A percentile compares a stretch with the other conserved stretches of the same genome.
These are phyloP conservation scores for Fusarium sulawesiense DNA, from an alignment of 2,329 filamentous ascomycete genomes.

Conservation along the genomic window DNA sequence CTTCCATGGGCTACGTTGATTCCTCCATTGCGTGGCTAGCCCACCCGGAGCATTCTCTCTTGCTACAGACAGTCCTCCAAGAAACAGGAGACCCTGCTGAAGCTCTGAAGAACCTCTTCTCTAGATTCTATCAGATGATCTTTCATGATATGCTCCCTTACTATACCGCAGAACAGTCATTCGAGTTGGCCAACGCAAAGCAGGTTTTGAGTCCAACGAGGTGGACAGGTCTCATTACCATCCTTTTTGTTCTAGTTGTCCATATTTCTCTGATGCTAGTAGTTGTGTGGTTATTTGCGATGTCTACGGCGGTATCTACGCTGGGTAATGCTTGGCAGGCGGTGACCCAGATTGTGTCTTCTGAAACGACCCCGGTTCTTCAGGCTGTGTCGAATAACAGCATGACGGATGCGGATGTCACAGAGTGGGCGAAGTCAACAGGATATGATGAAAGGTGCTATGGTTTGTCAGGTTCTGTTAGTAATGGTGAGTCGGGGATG, in stretches of 20 bases:
- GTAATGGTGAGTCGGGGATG: background rate
- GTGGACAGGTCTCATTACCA: background rate
- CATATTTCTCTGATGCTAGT: background rate
- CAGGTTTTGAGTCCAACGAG: background rate
- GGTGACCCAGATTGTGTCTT: conserved; percentile 19
- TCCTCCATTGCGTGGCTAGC: background rate
- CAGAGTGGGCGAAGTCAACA: background rate
- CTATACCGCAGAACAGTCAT: background rate
- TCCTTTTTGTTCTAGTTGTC: accelerated
- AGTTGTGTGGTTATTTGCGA: conserved; percentile 1
- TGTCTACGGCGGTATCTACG: background rate
- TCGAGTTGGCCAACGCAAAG: background rate
- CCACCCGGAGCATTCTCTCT: conserved; percentile 5
- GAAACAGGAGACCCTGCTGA: conserved; percentile 9
- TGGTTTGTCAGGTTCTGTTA: background rate
- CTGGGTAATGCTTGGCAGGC: conserved; percentile 23
- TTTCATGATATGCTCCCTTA: conserved; percentile 4
- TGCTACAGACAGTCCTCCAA: conserved; percentile 14
- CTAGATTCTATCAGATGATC: conserved; percentile 24
- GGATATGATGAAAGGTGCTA: background rate
- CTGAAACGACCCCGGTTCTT: background rate
- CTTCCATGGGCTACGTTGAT: accelerated
- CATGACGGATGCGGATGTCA: conserved; percentile 13
- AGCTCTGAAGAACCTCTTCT: background rate
- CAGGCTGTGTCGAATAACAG: background rate